Evolutionary conservation across 345 rosid genomes (phyloP).

Genomic region (Toxicodendron radicans): DNA sequence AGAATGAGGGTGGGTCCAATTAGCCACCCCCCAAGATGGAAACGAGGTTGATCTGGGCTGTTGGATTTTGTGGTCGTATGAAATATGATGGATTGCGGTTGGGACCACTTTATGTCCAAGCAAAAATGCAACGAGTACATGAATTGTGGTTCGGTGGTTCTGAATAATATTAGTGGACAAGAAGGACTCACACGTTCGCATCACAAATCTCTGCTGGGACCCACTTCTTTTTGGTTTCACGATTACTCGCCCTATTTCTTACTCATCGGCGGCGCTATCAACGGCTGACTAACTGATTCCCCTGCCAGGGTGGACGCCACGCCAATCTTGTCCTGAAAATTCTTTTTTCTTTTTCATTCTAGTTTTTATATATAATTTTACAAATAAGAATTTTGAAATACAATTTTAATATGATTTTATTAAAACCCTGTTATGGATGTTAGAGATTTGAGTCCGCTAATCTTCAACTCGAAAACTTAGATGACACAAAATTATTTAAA

Average conservation of each 20-base stretch:
- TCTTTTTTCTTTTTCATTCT: no score
- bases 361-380: no score
- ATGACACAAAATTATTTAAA: no score
- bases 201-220: conserved; percentile 20
- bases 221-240: not conserved
- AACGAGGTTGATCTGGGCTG: not conserved
- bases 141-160: not conserved
- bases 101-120: conserved; percentile 5
- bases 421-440: no score
- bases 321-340: no score
- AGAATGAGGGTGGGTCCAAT: not conserved
- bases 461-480: no score
- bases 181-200: conserved; percentile 13
- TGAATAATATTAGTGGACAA: conserved; percentile 20
- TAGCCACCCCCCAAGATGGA: not conserved
- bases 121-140: not conserved
- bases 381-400: no score
- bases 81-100: not conserved
- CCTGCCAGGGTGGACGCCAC: no score
- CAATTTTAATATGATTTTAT: no score
- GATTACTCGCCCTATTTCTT: not conserved
- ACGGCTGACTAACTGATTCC: no score
- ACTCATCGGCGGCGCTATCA: conserved; percentile 27
- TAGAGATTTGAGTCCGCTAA: no score
- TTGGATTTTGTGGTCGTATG: not conserved